Evolutionary conservation across 371 early-diverging fungal genomes (phyloP).

Genomic region (Coemansia sp.): DNA sequence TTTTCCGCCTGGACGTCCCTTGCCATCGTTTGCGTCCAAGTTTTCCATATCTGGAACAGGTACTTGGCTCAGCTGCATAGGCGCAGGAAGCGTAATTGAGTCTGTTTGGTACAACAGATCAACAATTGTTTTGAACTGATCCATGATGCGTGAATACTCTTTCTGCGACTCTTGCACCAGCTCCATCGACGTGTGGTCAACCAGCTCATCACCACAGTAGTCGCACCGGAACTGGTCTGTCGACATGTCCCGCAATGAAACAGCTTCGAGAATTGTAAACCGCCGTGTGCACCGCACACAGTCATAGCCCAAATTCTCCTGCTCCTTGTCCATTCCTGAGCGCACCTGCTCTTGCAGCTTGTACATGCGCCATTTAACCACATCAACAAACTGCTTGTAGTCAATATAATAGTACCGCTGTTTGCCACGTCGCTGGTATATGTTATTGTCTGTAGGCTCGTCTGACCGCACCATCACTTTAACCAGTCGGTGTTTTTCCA

Average conservation of each 20-base stretch:
- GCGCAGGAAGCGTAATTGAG: conserved; percentile 53
- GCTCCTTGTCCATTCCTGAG: conserved; percentile 71
- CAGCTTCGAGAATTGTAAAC: conserved; percentile 61
- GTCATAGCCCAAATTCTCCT: conserved; percentile 70
- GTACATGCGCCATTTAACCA: conserved; percentile 89
- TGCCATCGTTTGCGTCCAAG: conserved; percentile 19
- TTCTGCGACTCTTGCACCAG: conserved; percentile 56
- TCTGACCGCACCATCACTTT: conserved; percentile 7
- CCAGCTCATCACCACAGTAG: conserved; percentile 60
- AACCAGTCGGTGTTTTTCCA: conserved; percentile 22
- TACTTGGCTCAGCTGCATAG: conserved; percentile 49
- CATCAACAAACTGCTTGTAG: conserved; percentile 89
- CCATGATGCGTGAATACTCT: conserved; percentile 62
- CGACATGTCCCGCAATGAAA: conserved; percentile 56
- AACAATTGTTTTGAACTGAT: conserved; percentile 79
- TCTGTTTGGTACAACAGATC: conserved; percentile 83
- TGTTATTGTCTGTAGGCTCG: conserved; percentile 9
- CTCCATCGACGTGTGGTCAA: conserved; percentile 68
- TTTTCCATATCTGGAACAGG: conserved; percentile 39
- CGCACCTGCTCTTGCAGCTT: conserved; percentile 74
- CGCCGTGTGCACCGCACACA: conserved; percentile 64
- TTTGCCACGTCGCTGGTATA: conserved; percentile 9
- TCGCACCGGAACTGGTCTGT: conserved; percentile 64
- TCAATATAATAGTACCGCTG: conserved; percentile 83
- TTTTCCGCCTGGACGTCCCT: conserved; percentile 33